Percentiles rank a stretch among this genome's conserved stretches.
Conservation (phyloP, 2,329 filamentous ascomycete genomes). For the Lecanicillium sp. region DNA sequence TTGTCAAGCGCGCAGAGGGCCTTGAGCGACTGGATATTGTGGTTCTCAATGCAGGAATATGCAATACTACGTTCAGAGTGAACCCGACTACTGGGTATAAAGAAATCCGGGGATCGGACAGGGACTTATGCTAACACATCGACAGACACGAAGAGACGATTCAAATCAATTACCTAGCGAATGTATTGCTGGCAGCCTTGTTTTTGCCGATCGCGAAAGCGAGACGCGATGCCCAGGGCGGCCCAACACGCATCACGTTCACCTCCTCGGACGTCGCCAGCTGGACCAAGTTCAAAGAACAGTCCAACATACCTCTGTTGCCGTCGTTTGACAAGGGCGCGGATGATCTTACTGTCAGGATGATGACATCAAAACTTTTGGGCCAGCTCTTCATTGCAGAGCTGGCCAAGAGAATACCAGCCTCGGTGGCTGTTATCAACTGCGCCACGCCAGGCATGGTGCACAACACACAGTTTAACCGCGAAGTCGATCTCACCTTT, state of each 20-base stretch:
- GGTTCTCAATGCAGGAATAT: slow-evolving; percentile 30
- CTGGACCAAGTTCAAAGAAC: slow-evolving; percentile 18
- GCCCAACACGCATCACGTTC: slow-evolving; percentile 17
- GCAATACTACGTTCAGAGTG: not conserved
- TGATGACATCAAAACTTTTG: slow-evolving; percentile 24
- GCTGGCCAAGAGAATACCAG: slow-evolving; percentile 22
- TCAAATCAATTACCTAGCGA: slow-evolving; percentile 45
- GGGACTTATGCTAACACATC: too few relatives aligned
- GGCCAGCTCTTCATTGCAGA: slow-evolving; percentile 28
- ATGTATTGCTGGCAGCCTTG: slow-evolving; percentile 39
- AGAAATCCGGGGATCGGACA: too few relatives aligned
- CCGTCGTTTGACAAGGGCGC: slow-evolving; percentile 17
- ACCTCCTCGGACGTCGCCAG: slow-evolving; percentile 21
- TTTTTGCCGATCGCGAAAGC: slow-evolving; percentile 40
- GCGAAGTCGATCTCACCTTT: slow-evolving; percentile 12
- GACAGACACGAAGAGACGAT: slow-evolving; percentile 39
- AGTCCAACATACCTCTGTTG: slow-evolving; percentile 15
- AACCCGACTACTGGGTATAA: slow-evolving; percentile 27
- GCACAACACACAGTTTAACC: slow-evolving; percentile 15
- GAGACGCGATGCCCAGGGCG: slow-evolving; percentile 15
- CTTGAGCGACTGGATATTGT: slow-evolving; percentile 33
- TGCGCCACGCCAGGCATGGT: slow-evolving; percentile 18
- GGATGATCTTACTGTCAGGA: slow-evolving; percentile 11
- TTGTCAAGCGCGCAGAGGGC: slow-evolving; percentile 26
- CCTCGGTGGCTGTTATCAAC: slow-evolving; percentile 19